Evolutionary conservation across 2,329 filamentous ascomycete genomes (phyloP).

Genomic region (Penicillium polonicum): DNA sequence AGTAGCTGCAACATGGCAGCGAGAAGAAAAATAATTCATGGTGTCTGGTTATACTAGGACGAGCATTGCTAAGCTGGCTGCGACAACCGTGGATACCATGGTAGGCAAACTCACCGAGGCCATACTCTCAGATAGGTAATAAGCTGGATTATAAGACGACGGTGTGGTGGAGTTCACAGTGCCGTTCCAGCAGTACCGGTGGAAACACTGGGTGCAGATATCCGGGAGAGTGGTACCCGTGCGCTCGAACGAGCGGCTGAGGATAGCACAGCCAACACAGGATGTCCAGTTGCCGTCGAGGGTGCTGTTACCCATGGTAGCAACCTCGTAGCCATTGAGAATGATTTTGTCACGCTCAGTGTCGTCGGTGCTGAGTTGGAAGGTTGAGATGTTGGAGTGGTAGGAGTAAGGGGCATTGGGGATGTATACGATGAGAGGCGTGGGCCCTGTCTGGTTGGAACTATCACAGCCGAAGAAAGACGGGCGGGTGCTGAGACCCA

Average conservation of each 20-base stretch:
- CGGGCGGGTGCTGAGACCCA: slow-evolving; percentile 69
- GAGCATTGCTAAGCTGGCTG: slow-evolving; percentile 13
- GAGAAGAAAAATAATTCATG: neutral
- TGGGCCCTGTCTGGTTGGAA: slow-evolving; percentile 57
- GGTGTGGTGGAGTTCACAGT: slow-evolving; percentile 49
- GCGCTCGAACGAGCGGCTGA: slow-evolving; percentile 71
- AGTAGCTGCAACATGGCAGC: neutral
- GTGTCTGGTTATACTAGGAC: slow-evolving; percentile 8
- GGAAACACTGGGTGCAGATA: slow-evolving; percentile 74
- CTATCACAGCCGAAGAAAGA: slow-evolving; percentile 79
- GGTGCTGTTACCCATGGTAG: slow-evolving; percentile 78
- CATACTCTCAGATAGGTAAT: slow-evolving; percentile 8
- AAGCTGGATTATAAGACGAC: slow-evolving; percentile 44
- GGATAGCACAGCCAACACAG: slow-evolving; percentile 85
- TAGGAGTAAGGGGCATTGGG: slow-evolving; percentile 80
- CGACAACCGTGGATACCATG: slow-evolving; percentile 13
- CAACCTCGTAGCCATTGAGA: slow-evolving; percentile 79
- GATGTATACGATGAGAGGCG: slow-evolving; percentile 79
- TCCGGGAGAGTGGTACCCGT: slow-evolving; percentile 68
- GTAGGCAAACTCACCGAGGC: slow-evolving; percentile 14
- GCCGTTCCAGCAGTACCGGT: slow-evolving; percentile 92
- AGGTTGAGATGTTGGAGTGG: slow-evolving; percentile 77
- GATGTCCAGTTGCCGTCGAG: slow-evolving; percentile 71
- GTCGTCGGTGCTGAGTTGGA: slow-evolving; percentile 63
- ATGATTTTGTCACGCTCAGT: slow-evolving; percentile 75